Evolutionary conservation across 208 protist species (phyloP).

Genomic region (Crithidia fasciculata): DNA sequence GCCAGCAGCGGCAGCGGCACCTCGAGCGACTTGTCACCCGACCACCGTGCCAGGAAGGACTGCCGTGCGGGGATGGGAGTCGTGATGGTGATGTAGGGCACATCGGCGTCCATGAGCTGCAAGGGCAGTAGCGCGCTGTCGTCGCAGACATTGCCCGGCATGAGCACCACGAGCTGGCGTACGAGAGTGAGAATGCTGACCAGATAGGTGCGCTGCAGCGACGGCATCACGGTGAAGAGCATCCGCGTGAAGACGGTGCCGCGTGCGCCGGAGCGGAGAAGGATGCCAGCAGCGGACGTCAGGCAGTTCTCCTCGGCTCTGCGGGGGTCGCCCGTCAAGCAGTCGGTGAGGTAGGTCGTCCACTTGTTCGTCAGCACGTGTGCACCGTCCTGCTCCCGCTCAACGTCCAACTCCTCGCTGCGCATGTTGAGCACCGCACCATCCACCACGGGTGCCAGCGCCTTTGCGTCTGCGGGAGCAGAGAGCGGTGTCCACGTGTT

Average conservation of each 20-base stretch:
- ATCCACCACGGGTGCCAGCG: neutral
- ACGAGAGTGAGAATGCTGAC: slow-evolving; percentile 40
- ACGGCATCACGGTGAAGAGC: slow-evolving; percentile 39
- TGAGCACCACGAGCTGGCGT: slow-evolving; percentile 49
- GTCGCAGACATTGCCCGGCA: slow-evolving; percentile 38
- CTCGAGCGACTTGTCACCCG: slow-evolving; percentile 41
- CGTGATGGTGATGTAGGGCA: slow-evolving; percentile 27
- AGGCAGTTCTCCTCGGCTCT: slow-evolving; percentile 35
- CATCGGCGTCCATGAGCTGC: slow-evolving; percentile 28
- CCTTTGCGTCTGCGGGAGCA: neutral
- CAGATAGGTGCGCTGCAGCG: slow-evolving; percentile 23
- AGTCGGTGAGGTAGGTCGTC: slow-evolving; percentile 9
- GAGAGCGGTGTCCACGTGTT: neutral
- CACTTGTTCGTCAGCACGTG: slow-evolving; percentile 25
- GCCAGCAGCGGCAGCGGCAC: slow-evolving; percentile 45
- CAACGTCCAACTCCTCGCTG: neutral
- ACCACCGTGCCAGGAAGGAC: slow-evolving; percentile 40
- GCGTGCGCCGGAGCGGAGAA: slow-evolving; percentile 50
- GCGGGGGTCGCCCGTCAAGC: slow-evolving; percentile 7
- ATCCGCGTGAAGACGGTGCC: slow-evolving; percentile 41
- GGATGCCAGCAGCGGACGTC: slow-evolving; percentile 37
- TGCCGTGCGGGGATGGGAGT: slow-evolving; percentile 36
- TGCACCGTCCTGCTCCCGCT: slow-evolving; percentile 6
- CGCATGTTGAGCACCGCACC: neutral
- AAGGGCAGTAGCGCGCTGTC: slow-evolving; percentile 47